These are phyloP conservation scores for Vanderwaltozyma polyspora DNA, from an alignment of 805 yeast genomes.

Conservation along the genomic window DNA sequence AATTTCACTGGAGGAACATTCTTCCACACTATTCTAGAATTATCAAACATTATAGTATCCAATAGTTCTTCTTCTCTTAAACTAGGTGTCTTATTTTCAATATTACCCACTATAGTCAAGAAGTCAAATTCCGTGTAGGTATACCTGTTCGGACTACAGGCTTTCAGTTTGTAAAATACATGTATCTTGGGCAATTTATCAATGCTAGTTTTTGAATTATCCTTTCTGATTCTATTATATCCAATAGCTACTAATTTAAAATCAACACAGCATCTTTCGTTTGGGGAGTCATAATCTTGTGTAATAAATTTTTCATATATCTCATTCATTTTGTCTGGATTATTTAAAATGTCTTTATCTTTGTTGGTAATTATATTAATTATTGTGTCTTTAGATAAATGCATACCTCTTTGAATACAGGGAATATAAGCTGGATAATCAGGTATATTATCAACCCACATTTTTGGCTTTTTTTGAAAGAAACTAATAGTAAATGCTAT, in stretches of 20 bases:
- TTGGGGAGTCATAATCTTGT: no score
- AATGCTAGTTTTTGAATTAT: neutral
- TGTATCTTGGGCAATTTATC: neutral
- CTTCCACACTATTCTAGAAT: constrained; percentile 1
- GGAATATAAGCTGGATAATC: constrained; percentile 16
- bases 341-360: no score
- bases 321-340: no score
- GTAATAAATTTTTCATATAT: no score
- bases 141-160: constrained; percentile 4
- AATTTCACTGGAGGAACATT: constrained; percentile 2
- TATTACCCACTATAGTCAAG: neutral
- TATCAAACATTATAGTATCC: no score
- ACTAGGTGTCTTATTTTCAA: neutral
- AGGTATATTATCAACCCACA: constrained; percentile 4
- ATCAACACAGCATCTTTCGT: no score
- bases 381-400: neutral
- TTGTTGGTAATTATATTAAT: neutral
- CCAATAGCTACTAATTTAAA: no score
- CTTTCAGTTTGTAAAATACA: constrained; percentile 5
- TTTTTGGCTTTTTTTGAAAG: constrained; percentile 4
- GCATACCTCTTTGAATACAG: constrained; percentile 5
- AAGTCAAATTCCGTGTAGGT: constrained; percentile 2
- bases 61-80: constrained; percentile 1
- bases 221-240: no score
- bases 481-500: constrained; percentile 3